These are phyloP conservation scores for Flagelloscypha sp. DNA, from an alignment of 768 basidiomycete genomes.

Conservation along the genomic window DNA sequence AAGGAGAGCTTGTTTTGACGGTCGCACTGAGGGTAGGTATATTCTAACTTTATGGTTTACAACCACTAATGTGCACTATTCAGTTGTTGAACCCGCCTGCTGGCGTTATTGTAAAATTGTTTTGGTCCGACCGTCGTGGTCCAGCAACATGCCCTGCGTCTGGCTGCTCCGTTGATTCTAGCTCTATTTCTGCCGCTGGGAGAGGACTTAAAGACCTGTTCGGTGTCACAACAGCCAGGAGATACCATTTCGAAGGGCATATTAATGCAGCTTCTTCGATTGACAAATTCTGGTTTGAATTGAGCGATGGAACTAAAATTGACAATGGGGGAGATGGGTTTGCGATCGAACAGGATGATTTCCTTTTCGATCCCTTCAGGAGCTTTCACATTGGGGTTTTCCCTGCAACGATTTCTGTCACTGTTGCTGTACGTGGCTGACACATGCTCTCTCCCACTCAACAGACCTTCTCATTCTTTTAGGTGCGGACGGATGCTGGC, in stretches of 20 bases:
- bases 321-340: constrained; percentile 38
- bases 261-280: constrained; percentile 31
- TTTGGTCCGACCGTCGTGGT: constrained; percentile 15
- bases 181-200: constrained; percentile 9
- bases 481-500: too few relatives aligned
- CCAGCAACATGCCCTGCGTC: constrained; percentile 4
- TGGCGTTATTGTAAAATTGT: constrained; percentile 9
- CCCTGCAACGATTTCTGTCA: background rate
- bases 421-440: too few relatives aligned
- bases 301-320: constrained; percentile 24
- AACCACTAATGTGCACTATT: too few relatives aligned
- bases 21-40: constrained; percentile 9
- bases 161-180: constrained; percentile 9
- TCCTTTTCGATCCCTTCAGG: constrained; percentile 23
- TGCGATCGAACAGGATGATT: constrained; percentile 30
- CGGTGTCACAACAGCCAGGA: constrained; percentile 28
- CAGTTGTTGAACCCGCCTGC: constrained; percentile 1
- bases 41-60: background rate
- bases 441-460: too few relatives aligned
- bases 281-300: constrained; percentile 41
- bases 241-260: constrained; percentile 37
- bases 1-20: constrained; percentile 9
- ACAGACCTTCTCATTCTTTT: too few relatives aligned
- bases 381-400: background rate
- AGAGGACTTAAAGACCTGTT: too few relatives aligned